Evolutionary conservation across 441 rosid genomes (phyloP), one percentile per base, ranked within the genome.

Genomic region (Erodium texanum): DNA sequence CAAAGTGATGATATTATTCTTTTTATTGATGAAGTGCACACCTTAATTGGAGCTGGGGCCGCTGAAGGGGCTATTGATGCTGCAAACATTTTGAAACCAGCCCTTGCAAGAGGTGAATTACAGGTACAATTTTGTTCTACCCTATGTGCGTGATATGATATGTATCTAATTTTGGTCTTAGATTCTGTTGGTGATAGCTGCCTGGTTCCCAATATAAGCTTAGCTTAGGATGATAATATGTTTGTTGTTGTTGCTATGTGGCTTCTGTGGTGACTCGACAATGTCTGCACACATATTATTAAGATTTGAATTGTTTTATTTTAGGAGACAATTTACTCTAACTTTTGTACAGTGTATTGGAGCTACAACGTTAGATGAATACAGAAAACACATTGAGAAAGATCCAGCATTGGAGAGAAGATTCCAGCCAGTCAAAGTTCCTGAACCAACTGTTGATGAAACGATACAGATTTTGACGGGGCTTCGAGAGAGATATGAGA

Each of bases 51-150:
- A 36, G 86, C 98, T 12, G 94, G 88, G 76, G 98, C 86, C 66
- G 85, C 96, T 2, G 96, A 85, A 87, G 99, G 88, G 67, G 98
- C 97, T 10, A 87, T 94, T 74, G 99, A 90, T 78, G 93, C 96
- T 72, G 99, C 98, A 67, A 94, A 94, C 83, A 84, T 94, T 34
- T 77, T 94, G 75, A 94, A 94, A 81, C 99, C 99, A 50, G 82
- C 96, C 66, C 99, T 94, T 68, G 98, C 97, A 34, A 85, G 99
- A 81, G 97, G 99, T 84, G 96, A 92, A 86, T 73, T 92, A 69
- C 91, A 89, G 93, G 96, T 89, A 81, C 48, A 9, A 41, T 41
- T 41, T 41, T 9, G 48, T 41, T 12, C 48, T 41, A 7, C 48
- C 48, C 7, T 5, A 14, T 36, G 24, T 4, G 29, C 29, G 1